Evolutionary conservation across 2,329 filamentous ascomycete species (phyloP).

Genomic region (Reticulascus tulasneorum): DNA sequence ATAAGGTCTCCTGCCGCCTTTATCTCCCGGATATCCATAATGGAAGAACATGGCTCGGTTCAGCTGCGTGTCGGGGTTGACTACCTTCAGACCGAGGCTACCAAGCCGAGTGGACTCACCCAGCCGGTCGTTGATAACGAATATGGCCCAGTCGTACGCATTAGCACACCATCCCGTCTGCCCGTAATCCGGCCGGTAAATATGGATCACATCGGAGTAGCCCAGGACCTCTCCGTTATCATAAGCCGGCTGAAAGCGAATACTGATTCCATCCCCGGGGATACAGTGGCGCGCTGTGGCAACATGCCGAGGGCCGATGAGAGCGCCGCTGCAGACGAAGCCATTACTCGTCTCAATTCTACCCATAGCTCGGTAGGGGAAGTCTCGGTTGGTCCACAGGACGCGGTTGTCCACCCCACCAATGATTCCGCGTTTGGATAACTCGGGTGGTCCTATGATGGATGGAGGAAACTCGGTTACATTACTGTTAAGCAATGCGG

Average conservation of each 20-base stretch:
- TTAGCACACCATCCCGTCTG: slow-evolving; percentile 9
- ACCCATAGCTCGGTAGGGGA: slow-evolving; percentile 13
- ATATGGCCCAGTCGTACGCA: slow-evolving; percentile 21
- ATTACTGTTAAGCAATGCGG: slow-evolving; percentile 1
- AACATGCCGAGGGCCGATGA: slow-evolving; percentile 24
- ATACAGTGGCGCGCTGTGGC: slow-evolving; percentile 23
- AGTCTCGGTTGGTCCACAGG: slow-evolving; percentile 7
- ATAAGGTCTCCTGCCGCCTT: slow-evolving; percentile 12
- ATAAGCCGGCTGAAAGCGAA: slow-evolving; percentile 20
- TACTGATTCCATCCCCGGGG: slow-evolving; percentile 11
- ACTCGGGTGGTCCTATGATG: neutral
- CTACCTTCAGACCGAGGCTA: slow-evolving; percentile 18
- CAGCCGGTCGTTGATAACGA: slow-evolving; percentile 19
- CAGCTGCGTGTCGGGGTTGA: slow-evolving; percentile 10
- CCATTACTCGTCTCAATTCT: slow-evolving; percentile 17
- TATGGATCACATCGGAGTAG: slow-evolving; percentile 2
- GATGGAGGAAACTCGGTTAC: slow-evolving; percentile 3
- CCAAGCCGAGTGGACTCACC: slow-evolving; percentile 20
- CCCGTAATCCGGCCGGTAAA: slow-evolving; percentile 3
- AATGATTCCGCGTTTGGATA: slow-evolving; percentile 5
- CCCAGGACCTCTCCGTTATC: slow-evolving; percentile 17
- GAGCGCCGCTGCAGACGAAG: slow-evolving; percentile 20
- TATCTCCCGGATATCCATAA: slow-evolving; percentile 18
- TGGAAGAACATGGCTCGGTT: slow-evolving; percentile 15
- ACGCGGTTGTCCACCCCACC: slow-evolving; percentile 7